Base-by-base conservation (phyloP, 2,329 filamentous ascomycete genomes). In the Sporothrix globosa region DNA sequence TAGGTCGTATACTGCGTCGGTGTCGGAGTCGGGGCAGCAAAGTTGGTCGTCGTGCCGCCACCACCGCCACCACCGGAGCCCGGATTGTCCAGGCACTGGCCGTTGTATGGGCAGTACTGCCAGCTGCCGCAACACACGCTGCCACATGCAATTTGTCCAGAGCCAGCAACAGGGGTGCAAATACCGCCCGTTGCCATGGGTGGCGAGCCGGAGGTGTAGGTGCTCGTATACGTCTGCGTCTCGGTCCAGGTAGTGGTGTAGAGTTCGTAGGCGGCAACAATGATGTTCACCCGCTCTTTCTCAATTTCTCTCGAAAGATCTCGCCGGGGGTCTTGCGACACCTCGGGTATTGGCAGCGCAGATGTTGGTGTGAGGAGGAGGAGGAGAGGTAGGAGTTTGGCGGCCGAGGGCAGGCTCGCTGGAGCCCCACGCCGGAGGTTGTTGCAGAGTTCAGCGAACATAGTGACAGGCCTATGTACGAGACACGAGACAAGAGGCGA, bases 71-170 rank as follows among this genome's bases (percentile, higher is more conserved):
- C 77, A 30, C 14, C 74, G 21, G 58, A 39, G n/a, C 58, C 76
- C 4, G 82, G 82, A 69, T 86, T 86, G 34, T 85, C 78, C 5
- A 82, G 79, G 77, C 91, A 93, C 76, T 88, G 85, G 68, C 86
- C 87, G 0, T 80, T 73, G 70, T 79, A 82, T 68, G 84, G 85
- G 78, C 92, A 94, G 76, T 88, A 90, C 79, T 92, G 90, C 80
- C 86, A 87, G 72, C 82, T 85, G 30, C 87, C 86, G 79, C 91
- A 95, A 83, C 91, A 94, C 71, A 90, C 89, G 68, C 77, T 77
- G 44, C 91, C 91, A 77, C 91, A 94, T 3, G 86, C 83, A 9
- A 84, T 84, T 79, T 92, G 81, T 69, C 85, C 84, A 4, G 82
- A 78, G n/a, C 81, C 81, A 65, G 78, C 77, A 2, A 75, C 76